A percentile compares a stretch with the other conserved stretches of the same genome.
Evolutionary conservation across 2,329 filamentous ascomycete genomes (phyloP).

Genomic region (Didymella arachidicola): DNA sequence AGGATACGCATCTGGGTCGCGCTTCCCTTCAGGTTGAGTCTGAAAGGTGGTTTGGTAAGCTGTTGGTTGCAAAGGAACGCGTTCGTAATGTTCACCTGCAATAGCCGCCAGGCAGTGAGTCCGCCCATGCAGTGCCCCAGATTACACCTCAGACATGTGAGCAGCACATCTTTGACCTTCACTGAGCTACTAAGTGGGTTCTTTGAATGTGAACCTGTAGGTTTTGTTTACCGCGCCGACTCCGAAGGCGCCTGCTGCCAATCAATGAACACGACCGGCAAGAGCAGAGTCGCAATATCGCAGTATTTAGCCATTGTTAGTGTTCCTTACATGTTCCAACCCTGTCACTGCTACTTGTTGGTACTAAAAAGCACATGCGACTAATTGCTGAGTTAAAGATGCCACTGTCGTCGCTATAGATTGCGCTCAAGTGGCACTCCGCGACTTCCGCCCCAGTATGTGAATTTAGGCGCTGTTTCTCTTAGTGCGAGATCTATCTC

Average conservation of each 20-base stretch:
- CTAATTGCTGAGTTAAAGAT: too few species aligned
- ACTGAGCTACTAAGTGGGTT: background rate
- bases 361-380: too few species aligned
- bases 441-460: too few species aligned
- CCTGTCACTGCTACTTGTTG: too few species aligned
- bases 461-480: too few species aligned
- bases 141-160: background rate
- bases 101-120: background rate
- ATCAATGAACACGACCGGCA: background rate
- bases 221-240: background rate
- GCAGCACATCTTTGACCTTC: background rate
- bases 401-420: too few species aligned
- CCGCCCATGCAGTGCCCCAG: background rate
- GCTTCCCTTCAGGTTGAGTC: background rate
- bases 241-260: background rate
- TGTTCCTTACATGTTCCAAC: too few species aligned
- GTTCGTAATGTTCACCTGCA: background rate
- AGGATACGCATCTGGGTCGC: conserved; percentile 1
- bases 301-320: too few species aligned
- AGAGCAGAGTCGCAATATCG: too few species aligned
- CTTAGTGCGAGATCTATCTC: too few species aligned
- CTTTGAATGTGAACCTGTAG: background rate
- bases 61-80: background rate
- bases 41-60: background rate
- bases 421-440: too few species aligned